A percentile compares a stretch with the other conserved stretches of the same genome.
Evolutionary conservation across 345 rosid genomes (phyloP).

Genomic region (Ceriops zippeliana): DNA sequence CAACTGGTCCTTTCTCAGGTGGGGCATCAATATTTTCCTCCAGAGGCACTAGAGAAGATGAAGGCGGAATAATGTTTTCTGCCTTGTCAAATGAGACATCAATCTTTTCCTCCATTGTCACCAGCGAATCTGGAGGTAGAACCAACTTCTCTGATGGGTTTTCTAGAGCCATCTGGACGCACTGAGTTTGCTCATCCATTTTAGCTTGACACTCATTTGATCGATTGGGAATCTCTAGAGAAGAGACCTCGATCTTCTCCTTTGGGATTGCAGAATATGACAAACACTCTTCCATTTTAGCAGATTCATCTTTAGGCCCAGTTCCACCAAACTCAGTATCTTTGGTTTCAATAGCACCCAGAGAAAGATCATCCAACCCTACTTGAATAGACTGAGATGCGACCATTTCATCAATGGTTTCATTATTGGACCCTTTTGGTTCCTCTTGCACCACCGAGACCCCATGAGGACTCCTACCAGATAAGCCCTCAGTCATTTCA

Average conservation of each 20-base stretch:
- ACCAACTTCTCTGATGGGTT: neutral
- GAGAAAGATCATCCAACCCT: neutral
- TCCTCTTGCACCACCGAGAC: neutral
- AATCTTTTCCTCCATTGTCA: neutral
- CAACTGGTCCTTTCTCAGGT: neutral
- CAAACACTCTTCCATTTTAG: neutral
- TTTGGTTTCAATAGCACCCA: neutral
- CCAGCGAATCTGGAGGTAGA: neutral
- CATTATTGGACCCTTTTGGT: neutral
- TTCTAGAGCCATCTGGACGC: neutral
- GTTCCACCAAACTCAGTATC: neutral
- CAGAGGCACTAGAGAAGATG: neutral
- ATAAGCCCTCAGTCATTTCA: neutral
- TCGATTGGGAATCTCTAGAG: neutral
- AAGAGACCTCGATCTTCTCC: neutral
- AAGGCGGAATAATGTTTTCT: neutral
- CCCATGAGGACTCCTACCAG: neutral
- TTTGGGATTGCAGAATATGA: neutral
- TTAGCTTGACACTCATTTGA: neutral
- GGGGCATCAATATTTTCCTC: neutral
- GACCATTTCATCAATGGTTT: neutral
- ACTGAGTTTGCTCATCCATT: neutral
- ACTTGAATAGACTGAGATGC: neutral
- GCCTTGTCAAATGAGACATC: slow-evolving; percentile 7
- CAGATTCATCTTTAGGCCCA: slow-evolving; percentile 5